Conservation (phyloP, 768 basidiomycete species). For the Leccinum olivaceopallidum region DNA sequence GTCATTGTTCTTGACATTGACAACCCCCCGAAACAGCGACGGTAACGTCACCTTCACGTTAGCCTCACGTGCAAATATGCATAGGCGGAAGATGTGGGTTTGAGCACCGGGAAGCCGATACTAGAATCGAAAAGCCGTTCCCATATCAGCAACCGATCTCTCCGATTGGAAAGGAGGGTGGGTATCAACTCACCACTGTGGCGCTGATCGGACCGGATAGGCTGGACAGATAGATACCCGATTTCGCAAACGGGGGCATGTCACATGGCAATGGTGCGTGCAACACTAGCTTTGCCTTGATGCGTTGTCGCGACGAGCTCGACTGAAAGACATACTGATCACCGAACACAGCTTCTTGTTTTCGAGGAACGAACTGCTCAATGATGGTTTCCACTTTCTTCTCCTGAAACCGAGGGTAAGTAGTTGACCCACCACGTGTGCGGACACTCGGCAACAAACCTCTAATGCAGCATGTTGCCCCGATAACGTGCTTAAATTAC, state of each 20-base stretch:
- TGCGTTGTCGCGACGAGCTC: conserved; percentile 17
- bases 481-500: conserved; percentile 24
- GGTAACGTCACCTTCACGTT: conserved; percentile 32
- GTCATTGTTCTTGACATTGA: conserved; percentile 23
- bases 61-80: conserved; percentile 29
- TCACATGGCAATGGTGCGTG: conserved; percentile 32
- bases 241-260: conserved; percentile 32
- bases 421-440: conserved; percentile 8
- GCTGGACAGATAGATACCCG: conserved; percentile 33
- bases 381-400: conserved; percentile 22
- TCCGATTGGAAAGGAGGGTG: conserved; percentile 1
- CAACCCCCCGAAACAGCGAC: conserved; percentile 29
- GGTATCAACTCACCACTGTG: conserved; percentile 25
- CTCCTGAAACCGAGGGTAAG: conserved; percentile 15
- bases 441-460: conserved; percentile 17
- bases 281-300: conserved; percentile 30
- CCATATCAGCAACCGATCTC: conserved; percentile 6
- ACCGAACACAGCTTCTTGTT: conserved; percentile 29
- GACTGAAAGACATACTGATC: conserved; percentile 34
- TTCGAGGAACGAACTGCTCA: conserved; percentile 32
- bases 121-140: conserved; percentile 13
- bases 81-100: conserved; percentile 32
- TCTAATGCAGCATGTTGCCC: conserved; percentile 13
- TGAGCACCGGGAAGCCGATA: conserved; percentile 28
- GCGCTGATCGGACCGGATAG: conserved; percentile 25